Evolutionary conservation across 2,329 filamentous ascomycete genomes (phyloP), one percentile per base, ranked within the genome.

Genomic region (Stenocarpella maydis): DNA sequence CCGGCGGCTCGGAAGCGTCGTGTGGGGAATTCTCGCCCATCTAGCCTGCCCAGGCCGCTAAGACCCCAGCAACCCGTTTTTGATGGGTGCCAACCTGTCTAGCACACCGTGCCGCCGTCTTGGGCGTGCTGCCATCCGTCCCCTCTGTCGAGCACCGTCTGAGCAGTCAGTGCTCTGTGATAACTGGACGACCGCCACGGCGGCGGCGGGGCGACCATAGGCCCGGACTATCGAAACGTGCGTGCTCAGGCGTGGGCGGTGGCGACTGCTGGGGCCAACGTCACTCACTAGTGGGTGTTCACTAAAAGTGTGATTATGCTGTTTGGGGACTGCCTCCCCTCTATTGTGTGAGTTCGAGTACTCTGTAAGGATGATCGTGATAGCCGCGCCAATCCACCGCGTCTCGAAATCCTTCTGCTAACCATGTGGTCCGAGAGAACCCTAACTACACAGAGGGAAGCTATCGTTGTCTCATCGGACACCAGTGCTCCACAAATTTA

Each of bases 61-160:
- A 63, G 49, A 63, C 58, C n/a, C 58, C 58, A 63, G 58, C 41
- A 63, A 41, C 58, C 58, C 43, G 58, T 49, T 63, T 49, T 63
- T 61, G 58, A 61, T 43, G 58, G 58, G 58, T 63, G 58, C 43
- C 58, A 63, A 63, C 28, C 26, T 37, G 58, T 49, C 28, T 63
- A 63, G 58, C 28, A 49, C 58, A 15, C 58, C 19, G 21, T 28
- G 58, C 58, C 58, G 43, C 49, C 43, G 58, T 63, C 58, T n/a
- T 63, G 58, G 53, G 28, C 37, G 21, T 24, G 26, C 58, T 37
- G 41, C 41, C 43, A 49, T 63, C 58, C 41, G 58, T 63, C 26
- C 58, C 14, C 43, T 47, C 28, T 49, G 49, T 34, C 31, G 58
- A 63, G 41, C 21, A 14, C 41, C 58, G 15, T 19, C 58, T 49